These are phyloP conservation scores for Neospora caninum DNA, from an alignment of 169 alveolate genomes.

Conservation along the genomic window DNA sequence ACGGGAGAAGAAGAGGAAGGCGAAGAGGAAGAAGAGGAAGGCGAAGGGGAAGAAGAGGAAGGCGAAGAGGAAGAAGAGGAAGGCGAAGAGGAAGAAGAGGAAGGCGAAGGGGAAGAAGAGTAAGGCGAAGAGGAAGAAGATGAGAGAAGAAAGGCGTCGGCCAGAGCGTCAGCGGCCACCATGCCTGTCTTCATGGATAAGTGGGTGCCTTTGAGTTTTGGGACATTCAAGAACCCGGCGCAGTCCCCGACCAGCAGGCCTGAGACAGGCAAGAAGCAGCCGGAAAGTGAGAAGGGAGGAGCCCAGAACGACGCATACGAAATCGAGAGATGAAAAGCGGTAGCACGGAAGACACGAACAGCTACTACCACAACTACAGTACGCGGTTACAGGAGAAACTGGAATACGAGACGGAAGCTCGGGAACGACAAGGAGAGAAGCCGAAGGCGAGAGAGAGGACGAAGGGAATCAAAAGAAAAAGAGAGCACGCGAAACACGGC, in stretches of 20 bases:
- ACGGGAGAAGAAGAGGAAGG: no score
- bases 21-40: neutral
- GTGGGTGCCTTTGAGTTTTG: conserved; percentile 80
- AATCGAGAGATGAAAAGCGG: no score
- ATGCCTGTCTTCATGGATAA: conserved; percentile 82
- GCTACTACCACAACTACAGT: neutral
- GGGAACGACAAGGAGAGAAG: neutral
- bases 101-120: neutral
- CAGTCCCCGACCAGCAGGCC: conserved; percentile 86
- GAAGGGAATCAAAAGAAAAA: neutral
- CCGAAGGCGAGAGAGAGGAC: neutral
- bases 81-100: neutral
- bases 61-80: neutral
- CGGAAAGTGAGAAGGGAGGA: neutral
- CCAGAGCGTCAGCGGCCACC: conserved; percentile 85
- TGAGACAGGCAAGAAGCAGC: neutral
- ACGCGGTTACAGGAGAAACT: neutral
- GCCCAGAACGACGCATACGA: neutral
- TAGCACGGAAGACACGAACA: neutral
- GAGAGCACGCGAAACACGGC: conserved; percentile 15
- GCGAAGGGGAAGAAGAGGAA: neutral
- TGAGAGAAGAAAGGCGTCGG: conserved; percentile 43
- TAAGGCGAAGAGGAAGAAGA: neutral
- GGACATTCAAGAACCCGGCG: conserved; percentile 88
- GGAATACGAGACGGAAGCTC: neutral